These are phyloP conservation scores for Mortierella sp. DNA, from an alignment of 371 early-diverging fungal species.

Conservation along the genomic window DNA sequence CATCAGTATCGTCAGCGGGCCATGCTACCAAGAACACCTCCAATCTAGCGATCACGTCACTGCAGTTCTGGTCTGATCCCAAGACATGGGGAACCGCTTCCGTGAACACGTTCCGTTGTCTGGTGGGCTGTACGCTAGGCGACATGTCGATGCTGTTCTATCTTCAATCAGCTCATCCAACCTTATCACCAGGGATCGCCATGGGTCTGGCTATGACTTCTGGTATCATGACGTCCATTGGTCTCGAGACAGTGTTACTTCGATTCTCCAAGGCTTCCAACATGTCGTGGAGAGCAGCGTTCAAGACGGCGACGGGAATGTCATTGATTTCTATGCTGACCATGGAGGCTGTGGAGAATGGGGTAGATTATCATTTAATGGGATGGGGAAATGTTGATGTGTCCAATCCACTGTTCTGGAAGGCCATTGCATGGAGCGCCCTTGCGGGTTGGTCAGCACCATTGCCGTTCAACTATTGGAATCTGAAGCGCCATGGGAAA, in stretches of 20 bases:
- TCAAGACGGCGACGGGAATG: slow-evolving; percentile 69
- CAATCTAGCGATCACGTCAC: slow-evolving; percentile 9
- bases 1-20: neutral
- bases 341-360: slow-evolving; percentile 66
- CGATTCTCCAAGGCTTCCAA: slow-evolving; percentile 39
- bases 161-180: slow-evolving; percentile 58
- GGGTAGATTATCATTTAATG: slow-evolving; percentile 63
- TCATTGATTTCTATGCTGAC: slow-evolving; percentile 67
- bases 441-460: slow-evolving; percentile 63
- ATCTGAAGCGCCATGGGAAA: slow-evolving; percentile 61
- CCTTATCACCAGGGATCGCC: slow-evolving; percentile 52
- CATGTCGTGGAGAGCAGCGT: slow-evolving; percentile 57
- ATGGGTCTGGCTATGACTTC: slow-evolving; percentile 64
- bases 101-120: slow-evolving; percentile 62
- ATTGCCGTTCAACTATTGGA: slow-evolving; percentile 67
- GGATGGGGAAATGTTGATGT: slow-evolving; percentile 61
- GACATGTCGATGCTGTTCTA: slow-evolving; percentile 66
- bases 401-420: slow-evolving; percentile 61
- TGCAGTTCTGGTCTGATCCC: slow-evolving; percentile 60
- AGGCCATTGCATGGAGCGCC: slow-evolving; percentile 56
- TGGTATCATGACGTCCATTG: slow-evolving; percentile 61
- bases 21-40: neutral
- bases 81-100: slow-evolving; percentile 60
- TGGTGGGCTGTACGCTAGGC: slow-evolving; percentile 64
- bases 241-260: slow-evolving; percentile 60